phyloP scores from a whole-genome alignment of 1,284 basidiomycete genomes.

The Calocybe gambosa region DNA sequence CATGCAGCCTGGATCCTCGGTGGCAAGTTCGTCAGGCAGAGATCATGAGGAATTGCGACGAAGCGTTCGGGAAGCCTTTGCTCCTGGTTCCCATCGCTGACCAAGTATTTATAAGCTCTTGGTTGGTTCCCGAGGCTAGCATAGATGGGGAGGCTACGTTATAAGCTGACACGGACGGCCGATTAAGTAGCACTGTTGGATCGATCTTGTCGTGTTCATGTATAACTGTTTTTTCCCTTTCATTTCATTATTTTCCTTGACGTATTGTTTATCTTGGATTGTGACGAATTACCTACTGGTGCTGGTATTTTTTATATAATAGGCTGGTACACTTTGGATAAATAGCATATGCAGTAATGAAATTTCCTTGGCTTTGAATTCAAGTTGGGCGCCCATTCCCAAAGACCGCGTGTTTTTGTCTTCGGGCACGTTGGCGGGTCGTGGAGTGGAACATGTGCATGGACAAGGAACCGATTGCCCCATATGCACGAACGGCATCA shows the following conservation, averaged over 20 bases:
- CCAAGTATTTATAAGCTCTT: not conserved
- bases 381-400: not conserved
- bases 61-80: conserved; percentile 75
- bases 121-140: not conserved
- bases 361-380: too few species aligned
- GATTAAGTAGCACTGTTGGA: not conserved
- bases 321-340: not conserved
- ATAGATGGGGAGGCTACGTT: conserved; percentile 1
- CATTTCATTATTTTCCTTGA: conserved; percentile 9
- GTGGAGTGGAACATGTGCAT: conserved; percentile 1
- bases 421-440: conserved; percentile 7
- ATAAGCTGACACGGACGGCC: conserved; percentile 12
- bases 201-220: conserved; percentile 14
- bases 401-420: not conserved
- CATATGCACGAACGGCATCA: not conserved
- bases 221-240: conserved; percentile 12
- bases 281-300: conserved; percentile 10
- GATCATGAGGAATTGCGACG: conserved; percentile 74
- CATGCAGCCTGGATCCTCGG: conserved; percentile 57
- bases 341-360: not conserved
- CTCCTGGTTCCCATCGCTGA: conserved; percentile 50
- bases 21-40: conserved; percentile 47
- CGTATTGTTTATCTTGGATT: conserved; percentile 10
- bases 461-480: not conserved
- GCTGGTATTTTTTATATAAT: conserved; percentile 3